Percentiles rank a stretch among this genome's conserved stretches.
Evolutionary conservation across 805 yeast species (phyloP).

Genomic region (Yarrowia bubula): DNA sequence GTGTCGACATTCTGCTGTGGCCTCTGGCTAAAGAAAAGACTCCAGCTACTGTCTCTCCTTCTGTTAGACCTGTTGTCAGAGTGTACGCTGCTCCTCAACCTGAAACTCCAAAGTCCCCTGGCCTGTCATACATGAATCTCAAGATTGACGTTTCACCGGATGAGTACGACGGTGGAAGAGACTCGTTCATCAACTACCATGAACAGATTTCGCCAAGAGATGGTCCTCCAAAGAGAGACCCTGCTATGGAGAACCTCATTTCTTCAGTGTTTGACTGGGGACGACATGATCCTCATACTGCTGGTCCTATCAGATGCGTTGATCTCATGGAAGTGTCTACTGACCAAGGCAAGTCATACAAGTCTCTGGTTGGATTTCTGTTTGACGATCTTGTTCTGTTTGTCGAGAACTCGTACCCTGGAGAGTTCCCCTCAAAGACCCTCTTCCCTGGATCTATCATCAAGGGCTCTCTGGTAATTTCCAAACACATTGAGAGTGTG

Average conservation of each 20-base stretch:
- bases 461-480: conserved; percentile 13
- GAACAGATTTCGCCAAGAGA: background rate
- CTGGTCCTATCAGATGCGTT: background rate
- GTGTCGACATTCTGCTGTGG: conserved; percentile 5
- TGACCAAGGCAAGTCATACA: background rate
- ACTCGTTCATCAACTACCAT: conserved; percentile 1
- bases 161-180: conserved; percentile 11
- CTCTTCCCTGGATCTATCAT: conserved; percentile 10
- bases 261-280: conserved; percentile 8
- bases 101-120: background rate
- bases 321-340: conserved; percentile 9
- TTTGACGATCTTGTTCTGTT: conserved; percentile 13
- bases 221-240: background rate
- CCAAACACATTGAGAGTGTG: background rate
- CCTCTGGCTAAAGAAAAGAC: conserved; percentile 16
- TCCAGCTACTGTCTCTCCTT: background rate
- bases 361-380: conserved; percentile 3
- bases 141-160: background rate
- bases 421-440: background rate
- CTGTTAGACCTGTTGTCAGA: background rate
- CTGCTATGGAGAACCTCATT: background rate
- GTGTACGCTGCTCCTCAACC: background rate
- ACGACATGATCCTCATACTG: background rate
- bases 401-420: conserved; percentile 15
- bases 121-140: background rate